Evolutionary conservation across 305 asterid species (phyloP), one percentile per base, ranked within the genome.

Genomic region (Stenogyne calaminthoides): DNA sequence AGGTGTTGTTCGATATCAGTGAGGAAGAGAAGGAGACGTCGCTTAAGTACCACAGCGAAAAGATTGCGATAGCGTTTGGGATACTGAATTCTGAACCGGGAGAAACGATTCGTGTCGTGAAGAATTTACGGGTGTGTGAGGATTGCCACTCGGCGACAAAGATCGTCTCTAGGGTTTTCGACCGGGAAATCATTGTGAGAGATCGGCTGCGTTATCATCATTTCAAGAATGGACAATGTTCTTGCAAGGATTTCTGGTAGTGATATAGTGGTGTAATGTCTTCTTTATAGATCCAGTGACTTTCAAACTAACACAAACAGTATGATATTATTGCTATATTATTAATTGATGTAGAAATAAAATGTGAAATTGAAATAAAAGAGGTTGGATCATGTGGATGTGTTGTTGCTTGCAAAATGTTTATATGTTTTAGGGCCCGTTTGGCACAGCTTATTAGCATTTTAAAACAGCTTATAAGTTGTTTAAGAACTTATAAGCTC

Each of bases 211-310:
- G 89, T 3, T 85, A 64, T 79, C 87, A 81, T 81, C 82, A 72
- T 70, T 85, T 85, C 59, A 67, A 22, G 56, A 11, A 60, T n/a
- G 89, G 87, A 7, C 57, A 66, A 12, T 83, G 89, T 77, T 83
- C 86, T 52, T 83, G 89, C 69, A 77, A 63, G 67, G 83, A 85
- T 77, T 85, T 71, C 46, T 83, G 87, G 87, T 79, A 85, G 81
- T 47, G 20, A 1, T 1, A 47, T 5, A 47, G n/a, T 46, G 54
- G 54, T 47, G 20, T 47, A 47, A 15, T 47, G 52, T 14, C 18
- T 14, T 46, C 18, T 46, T 46, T 46, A 46, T 46, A 11, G 51
- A 25, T 25, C 29, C 29, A 25, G 2, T 25, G 3, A 25, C 29
- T 25, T 25, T 3, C 29, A 25, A 25, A 25, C 29, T 2, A 25